A percentile compares a stretch with the other conserved stretches of the same genome.
phyloP scores from a whole-genome alignment of 116 monocot genomes.

The Papilionanthe hybrid region DNA sequence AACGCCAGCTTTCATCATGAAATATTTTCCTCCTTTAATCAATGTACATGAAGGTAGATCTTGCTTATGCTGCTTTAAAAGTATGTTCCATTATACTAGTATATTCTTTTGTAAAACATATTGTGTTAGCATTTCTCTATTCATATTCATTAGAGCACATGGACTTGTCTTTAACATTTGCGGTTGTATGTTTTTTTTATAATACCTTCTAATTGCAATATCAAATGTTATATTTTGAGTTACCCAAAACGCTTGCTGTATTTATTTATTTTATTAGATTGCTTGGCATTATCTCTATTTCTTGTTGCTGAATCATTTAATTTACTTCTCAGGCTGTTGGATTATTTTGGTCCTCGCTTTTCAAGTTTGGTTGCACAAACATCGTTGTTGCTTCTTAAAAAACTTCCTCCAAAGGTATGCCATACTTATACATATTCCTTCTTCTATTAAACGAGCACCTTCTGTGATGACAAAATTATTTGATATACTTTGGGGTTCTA shows the following conservation, averaged over 20 bases:
- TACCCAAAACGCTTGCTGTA: neutral
- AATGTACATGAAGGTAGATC: neutral
- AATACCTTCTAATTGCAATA: neutral
- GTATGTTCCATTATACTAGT: neutral
- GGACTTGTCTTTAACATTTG: neutral
- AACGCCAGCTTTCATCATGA: neutral
- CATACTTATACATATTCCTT: neutral
- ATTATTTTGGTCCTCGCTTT: slow-evolving; percentile 95
- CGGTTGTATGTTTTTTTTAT: neutral
- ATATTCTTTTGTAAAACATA: neutral
- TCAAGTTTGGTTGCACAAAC: slow-evolving; percentile 92
- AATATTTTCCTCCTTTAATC: neutral
- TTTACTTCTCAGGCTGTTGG: slow-evolving; percentile 64
- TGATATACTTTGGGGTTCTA: neutral
- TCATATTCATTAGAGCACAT: neutral
- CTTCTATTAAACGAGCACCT: neutral
- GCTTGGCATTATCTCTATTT: neutral
- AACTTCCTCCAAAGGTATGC: slow-evolving; percentile 84
- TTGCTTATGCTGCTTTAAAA: neutral
- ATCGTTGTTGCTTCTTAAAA: slow-evolving; percentile 73
- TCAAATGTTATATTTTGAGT: neutral
- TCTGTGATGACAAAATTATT: neutral
- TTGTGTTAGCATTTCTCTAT: slow-evolving; percentile 1
- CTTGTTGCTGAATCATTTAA: slow-evolving; percentile 2
- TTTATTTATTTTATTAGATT: neutral